Conservation (phyloP, 1,139 yeast species). For the Yamadazyma sp. region DNA sequence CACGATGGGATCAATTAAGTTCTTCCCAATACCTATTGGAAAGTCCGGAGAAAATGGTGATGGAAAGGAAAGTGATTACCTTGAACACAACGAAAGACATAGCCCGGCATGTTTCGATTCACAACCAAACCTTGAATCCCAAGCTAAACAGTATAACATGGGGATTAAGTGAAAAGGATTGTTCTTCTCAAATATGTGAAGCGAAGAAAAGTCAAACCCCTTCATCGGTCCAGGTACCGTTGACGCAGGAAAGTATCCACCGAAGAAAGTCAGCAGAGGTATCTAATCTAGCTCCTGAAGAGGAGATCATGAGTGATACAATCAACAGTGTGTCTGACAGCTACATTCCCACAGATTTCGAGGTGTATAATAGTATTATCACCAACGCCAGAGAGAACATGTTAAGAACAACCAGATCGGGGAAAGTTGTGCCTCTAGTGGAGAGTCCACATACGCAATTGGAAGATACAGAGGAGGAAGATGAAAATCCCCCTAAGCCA, state of each 20-base stretch:
- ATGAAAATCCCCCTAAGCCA: too few relatives aligned
- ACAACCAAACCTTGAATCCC: neutral
- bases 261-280: neutral
- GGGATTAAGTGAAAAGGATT: neutral
- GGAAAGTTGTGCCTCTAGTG: neutral
- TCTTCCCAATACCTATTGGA: conserved; percentile 10
- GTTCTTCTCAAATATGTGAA: neutral
- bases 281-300: neutral
- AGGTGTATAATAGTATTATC: neutral
- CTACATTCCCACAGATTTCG: neutral
- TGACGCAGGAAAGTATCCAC: conserved; percentile 1
- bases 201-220: neutral
- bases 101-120: neutral
- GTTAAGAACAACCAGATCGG: conserved; percentile 2
- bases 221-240: conserved; percentile 1
- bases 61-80: neutral
- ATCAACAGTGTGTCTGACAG: neutral
- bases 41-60: conserved; percentile 4
- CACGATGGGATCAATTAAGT: neutral
- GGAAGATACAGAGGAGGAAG: neutral
- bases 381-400: neutral
- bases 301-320: neutral
- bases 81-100: neutral
- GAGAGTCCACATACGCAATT: too few relatives aligned
- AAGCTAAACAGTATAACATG: neutral